These are phyloP conservation scores for Penicillium sp. DNA, from an alignment of 2,329 filamentous ascomycete genomes.

Conservation along the genomic window DNA sequence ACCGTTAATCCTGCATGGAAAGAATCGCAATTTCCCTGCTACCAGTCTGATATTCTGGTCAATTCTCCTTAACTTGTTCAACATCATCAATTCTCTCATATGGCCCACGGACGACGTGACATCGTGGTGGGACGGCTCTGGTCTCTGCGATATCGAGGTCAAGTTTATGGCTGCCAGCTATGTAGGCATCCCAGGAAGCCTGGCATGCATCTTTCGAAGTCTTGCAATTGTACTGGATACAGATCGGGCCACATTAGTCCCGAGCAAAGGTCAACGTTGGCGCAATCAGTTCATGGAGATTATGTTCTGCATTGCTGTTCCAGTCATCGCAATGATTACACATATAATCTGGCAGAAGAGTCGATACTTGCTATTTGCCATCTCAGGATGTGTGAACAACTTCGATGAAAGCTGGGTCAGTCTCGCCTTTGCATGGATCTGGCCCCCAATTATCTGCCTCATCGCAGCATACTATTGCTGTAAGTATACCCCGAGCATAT, in stretches of 20 bases:
- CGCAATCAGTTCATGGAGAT: constrained; percentile 53
- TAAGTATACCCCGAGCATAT: constrained; percentile 38
- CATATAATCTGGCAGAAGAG: constrained; percentile 61
- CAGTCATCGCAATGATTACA: constrained; percentile 54
- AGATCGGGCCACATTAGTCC: constrained; percentile 53
- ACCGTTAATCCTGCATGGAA: constrained; percentile 60
- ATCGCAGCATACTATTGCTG: constrained; percentile 58
- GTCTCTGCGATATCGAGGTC: constrained; percentile 64
- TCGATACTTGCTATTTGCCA: constrained; percentile 59
- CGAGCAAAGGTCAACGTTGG: constrained; percentile 50
- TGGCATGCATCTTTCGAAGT: constrained; percentile 60
- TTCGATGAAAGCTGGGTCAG: constrained; percentile 59
- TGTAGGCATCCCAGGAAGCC: constrained; percentile 53
- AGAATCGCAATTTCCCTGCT: constrained; percentile 61
- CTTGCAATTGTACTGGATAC: constrained; percentile 63
- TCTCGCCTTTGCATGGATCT: constrained; percentile 55
- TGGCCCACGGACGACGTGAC: constrained; percentile 61
- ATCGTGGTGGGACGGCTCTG: constrained; percentile 58
- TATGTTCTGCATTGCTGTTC: constrained; percentile 57
- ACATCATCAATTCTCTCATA: constrained; percentile 62
- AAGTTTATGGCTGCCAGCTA: constrained; percentile 57
- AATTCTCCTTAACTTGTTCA: constrained; percentile 57
- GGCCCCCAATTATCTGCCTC: constrained; percentile 56
- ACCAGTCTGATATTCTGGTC: constrained; percentile 58
- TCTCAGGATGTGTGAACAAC: constrained; percentile 59